These are phyloP conservation scores for Kurtzmaniella cleridarum DNA, from an alignment of 805 yeast genomes.

Conservation along the genomic window DNA sequence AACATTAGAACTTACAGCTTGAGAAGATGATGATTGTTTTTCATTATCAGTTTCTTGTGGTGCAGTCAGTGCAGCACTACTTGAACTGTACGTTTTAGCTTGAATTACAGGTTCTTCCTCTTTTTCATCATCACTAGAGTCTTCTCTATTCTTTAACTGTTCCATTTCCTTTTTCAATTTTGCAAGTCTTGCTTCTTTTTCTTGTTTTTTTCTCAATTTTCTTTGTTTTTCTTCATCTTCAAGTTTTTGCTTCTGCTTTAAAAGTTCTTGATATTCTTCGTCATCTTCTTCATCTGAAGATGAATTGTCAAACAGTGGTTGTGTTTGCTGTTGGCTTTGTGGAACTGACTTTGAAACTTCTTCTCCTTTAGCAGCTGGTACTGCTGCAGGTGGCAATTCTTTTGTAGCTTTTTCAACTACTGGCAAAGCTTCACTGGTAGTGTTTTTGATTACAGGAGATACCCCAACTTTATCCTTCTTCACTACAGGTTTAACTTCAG, in stretches of 20 bases:
- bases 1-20: background rate
- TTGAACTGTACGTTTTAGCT: constrained; percentile 17
- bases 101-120: constrained; percentile 17
- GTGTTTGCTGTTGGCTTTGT: constrained; percentile 6
- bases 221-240: constrained; percentile 40
- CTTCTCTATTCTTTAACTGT: constrained; percentile 33
- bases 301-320: constrained; percentile 11
- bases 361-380: background rate
- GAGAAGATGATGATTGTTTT: constrained; percentile 1
- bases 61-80: constrained; percentile 2
- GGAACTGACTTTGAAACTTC: background rate
- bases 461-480: too few relatives aligned
- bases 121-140: constrained; percentile 29
- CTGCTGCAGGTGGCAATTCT: background rate
- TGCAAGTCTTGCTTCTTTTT: constrained; percentile 56
- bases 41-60: constrained; percentile 5
- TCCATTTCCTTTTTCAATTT: constrained; percentile 56
- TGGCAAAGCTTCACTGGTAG: background rate
- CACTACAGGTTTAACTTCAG: background rate
- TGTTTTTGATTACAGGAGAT: constrained; percentile 6
- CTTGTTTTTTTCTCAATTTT: constrained; percentile 47
- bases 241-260: constrained; percentile 37
- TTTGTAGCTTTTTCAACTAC: constrained; percentile 3
- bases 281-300: constrained; percentile 36
- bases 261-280: constrained; percentile 45